Evolutionary conservation across 176 grass and related monocot genomes (phyloP), one percentile per base, ranked within the genome.

Genomic region (Typha latifolia): DNA sequence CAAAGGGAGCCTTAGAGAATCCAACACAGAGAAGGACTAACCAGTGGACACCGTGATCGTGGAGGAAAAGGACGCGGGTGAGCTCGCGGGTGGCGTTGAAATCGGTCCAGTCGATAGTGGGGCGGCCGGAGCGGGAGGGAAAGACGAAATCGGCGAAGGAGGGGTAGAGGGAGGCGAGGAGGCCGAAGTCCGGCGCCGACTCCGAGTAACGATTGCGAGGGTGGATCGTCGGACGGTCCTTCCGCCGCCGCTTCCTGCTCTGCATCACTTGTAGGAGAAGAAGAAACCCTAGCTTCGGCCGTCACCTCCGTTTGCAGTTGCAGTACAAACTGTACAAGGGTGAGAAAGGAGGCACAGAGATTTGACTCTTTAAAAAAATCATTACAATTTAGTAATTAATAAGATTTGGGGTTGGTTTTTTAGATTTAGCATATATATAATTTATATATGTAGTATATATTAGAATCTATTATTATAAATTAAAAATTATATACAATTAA

Each of bases 31-130:
- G 1, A 26, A 24, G 37, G 29, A 76, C 51, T 22, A 51, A 80
- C 82, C 89, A 99, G 73, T 85, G 79, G 71, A 93, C 84, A 49
- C 89, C 81, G 57, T 99, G 84, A 81, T 99, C 94, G 53, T 93
- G 94, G 66, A 90, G 81, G 64, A 99, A 83, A 67, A 99, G 89
- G 51, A 99, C 94, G 24, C 89, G 83, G 52, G 89, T 99, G 56
- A 99, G 83, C 86, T 99, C 89, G 34, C 86, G 80, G 14, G 80
- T 86, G 59, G 83, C 78, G 49, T 73, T 43, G 78, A 84, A 84
- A 65, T 84, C 78, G 62, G 83, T 77, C 82, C 81, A 95, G 79
- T 84, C 74, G 14, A 86, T 53, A 73, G 79, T 72, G 10, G 90
- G 79, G 31, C 73, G 71, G 49, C 73, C 76, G 5, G 57, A 64